These are phyloP conservation scores for Aspergillus chevalieri DNA, from an alignment of 2,329 filamentous ascomycete genomes.

Conservation along the genomic window DNA sequence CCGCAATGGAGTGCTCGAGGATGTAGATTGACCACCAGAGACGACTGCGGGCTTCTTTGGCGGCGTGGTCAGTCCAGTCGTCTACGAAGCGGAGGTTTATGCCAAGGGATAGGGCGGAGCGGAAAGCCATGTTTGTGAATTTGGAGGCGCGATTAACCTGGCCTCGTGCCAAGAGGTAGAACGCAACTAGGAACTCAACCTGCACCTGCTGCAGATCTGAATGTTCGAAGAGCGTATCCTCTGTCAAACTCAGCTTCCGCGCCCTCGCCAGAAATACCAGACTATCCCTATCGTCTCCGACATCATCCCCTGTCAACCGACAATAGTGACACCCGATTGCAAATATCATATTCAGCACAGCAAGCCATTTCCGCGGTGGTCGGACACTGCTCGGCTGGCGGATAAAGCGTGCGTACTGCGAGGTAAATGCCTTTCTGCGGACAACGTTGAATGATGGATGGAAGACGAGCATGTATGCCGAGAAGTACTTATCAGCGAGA, in stretches of 20 bases:
- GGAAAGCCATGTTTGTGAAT: conserved; percentile 34
- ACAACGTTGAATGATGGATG: conserved; percentile 38
- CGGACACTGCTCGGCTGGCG: conserved; percentile 8
- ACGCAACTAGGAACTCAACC: conserved; percentile 31
- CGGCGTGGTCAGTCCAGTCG: conserved; percentile 24
- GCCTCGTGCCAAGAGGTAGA: conserved; percentile 35
- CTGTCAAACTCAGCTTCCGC: conserved; percentile 30
- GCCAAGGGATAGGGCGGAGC: conserved; percentile 35
- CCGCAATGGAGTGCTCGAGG: conserved; percentile 36
- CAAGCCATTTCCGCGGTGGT: conserved; percentile 33
- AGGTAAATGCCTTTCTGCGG: conserved; percentile 29
- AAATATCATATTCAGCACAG: conserved; percentile 43
- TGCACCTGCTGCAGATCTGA: conserved; percentile 41
- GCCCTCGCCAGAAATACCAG: conserved; percentile 37
- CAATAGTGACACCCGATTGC: conserved; percentile 38
- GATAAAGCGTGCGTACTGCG: conserved; percentile 34
- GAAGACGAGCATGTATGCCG: conserved; percentile 33
- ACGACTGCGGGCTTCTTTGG: conserved; percentile 36
- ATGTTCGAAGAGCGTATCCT: conserved; percentile 34
- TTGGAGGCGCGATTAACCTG: conserved; percentile 41
- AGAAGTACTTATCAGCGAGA: conserved; percentile 33
- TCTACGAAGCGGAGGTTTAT: conserved; percentile 38
- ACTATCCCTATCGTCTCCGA: conserved; percentile 28
- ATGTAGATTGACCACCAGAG: conserved; percentile 41
- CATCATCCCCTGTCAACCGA: conserved; percentile 24